A percentile compares a stretch with the other conserved stretches of the same genome.
These are phyloP conservation scores for Leccinum angustisporum DNA, from an alignment of 1,284 basidiomycete genomes.

Conservation along the genomic window DNA sequence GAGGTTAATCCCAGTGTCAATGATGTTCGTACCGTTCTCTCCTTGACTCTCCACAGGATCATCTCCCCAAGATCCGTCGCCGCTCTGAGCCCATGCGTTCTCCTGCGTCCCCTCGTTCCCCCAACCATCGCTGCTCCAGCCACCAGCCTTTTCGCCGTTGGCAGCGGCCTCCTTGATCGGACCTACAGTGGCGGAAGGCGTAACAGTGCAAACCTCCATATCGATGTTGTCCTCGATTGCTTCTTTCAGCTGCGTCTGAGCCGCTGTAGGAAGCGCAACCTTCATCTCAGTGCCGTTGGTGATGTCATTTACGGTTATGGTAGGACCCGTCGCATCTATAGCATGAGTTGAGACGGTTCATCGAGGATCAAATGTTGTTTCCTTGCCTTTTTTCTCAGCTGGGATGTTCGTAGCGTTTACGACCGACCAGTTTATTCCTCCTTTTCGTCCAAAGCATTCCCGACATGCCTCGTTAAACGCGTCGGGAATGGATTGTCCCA, in stretches of 20 bases:
- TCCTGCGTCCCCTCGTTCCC: constrained; percentile 7
- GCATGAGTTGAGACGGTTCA: constrained; percentile 9
- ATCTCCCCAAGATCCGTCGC: constrained; percentile 3
- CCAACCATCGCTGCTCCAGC: constrained; percentile 6
- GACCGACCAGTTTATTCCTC: constrained; percentile 32
- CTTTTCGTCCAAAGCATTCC: constrained; percentile 47
- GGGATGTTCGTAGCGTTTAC: constrained; percentile 2
- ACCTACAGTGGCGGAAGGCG: not conserved
- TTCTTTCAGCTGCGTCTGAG: constrained; percentile 27
- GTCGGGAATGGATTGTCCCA: constrained; percentile 58
- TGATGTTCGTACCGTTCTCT: not conserved
- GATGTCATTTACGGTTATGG: constrained; percentile 21
- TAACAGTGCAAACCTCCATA: constrained; percentile 16
- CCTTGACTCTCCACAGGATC: constrained; percentile 13
- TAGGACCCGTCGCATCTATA: constrained; percentile 6
- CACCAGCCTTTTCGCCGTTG: not conserved
- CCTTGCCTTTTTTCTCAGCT: constrained; percentile 13
- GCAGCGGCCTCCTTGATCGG: not conserved
- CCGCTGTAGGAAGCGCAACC: constrained; percentile 25
- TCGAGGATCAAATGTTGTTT: not conserved
- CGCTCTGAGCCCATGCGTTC: constrained; percentile 17
- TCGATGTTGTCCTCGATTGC: constrained; percentile 35
- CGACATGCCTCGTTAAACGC: constrained; percentile 47
- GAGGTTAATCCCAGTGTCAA: not conserved
- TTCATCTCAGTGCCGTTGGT: constrained; percentile 18